Evolutionary conservation across 2,329 filamentous ascomycete genomes (phyloP).

Genomic region (Teratosphaeria zuluensis): DNA sequence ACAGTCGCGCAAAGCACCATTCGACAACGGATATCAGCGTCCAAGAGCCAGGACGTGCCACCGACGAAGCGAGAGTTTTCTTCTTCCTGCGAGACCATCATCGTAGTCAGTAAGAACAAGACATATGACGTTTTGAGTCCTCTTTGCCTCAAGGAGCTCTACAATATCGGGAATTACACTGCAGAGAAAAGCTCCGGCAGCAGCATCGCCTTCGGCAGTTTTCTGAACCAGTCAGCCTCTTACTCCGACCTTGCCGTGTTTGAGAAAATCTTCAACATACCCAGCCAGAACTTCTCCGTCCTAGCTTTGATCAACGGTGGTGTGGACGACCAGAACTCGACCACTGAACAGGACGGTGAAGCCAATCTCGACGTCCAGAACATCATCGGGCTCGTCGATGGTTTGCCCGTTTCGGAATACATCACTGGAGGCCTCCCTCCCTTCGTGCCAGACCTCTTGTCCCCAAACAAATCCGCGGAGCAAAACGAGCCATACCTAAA

Average conservation of each 20-base stretch:
- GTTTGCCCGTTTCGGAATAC: conserved; percentile 47
- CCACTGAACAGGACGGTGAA: conserved; percentile 30
- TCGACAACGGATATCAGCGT: neutral
- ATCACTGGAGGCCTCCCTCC: conserved; percentile 48
- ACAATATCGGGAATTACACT: conserved; percentile 41
- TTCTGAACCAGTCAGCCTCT: conserved; percentile 42
- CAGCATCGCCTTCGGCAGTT: conserved; percentile 42
- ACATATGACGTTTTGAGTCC: conserved; percentile 31
- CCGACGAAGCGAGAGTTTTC: conserved; percentile 4
- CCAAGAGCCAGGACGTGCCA: neutral
- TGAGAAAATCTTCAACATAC: conserved; percentile 32
- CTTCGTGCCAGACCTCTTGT: conserved; percentile 36
- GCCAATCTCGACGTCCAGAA: conserved; percentile 57
- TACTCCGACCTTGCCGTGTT: conserved; percentile 37
- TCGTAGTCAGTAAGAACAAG: neutral
- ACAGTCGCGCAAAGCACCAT: conserved; percentile 7
- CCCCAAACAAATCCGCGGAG: conserved; percentile 32
- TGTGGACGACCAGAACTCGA: conserved; percentile 11
- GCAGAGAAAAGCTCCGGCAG: conserved; percentile 35
- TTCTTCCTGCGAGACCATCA: conserved; percentile 5
- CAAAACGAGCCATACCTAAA: conserved; percentile 58
- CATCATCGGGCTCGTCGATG: conserved; percentile 44
- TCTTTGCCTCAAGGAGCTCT: conserved; percentile 39
- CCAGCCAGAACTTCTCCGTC: conserved; percentile 36
- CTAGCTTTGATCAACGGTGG: conserved; percentile 11